Percentiles rank a stretch among this genome's conserved stretches.
These are phyloP conservation scores for Boletus rufocinnamomeus DNA, from an alignment of 768 basidiomycete genomes.

Conservation along the genomic window DNA sequence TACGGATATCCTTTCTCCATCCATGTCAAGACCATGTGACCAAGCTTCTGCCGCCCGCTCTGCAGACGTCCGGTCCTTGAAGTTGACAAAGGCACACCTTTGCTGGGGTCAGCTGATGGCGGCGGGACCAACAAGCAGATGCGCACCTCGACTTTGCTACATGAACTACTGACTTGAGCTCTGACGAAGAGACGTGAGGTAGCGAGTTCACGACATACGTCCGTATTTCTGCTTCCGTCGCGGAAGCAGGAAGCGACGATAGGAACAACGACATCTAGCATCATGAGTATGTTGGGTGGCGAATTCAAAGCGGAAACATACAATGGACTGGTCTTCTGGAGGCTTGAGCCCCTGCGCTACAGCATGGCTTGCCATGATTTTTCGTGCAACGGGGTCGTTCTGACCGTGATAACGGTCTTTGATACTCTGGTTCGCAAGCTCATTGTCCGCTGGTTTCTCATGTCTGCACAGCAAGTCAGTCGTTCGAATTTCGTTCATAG, in stretches of 20 bases:
- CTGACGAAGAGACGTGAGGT: conserved; percentile 58
- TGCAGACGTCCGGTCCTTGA: conserved; percentile 77
- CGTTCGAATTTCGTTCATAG: not conserved
- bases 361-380: conserved; percentile 81
- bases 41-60: conserved; percentile 88
- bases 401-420: conserved; percentile 92
- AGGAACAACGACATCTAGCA: conserved; percentile 83
- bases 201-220: conserved; percentile 69
- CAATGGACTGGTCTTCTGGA: conserved; percentile 85
- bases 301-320: conserved; percentile 43
- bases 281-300: conserved; percentile 5
- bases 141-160: conserved; percentile 75
- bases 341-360: conserved; percentile 81
- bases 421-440: conserved; percentile 87
- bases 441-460: conserved; percentile 83
- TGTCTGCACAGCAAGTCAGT: conserved; percentile 52
- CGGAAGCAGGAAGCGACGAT: conserved; percentile 66
- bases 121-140: not conserved
- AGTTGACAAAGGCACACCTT: conserved; percentile 96
- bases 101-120: not conserved
- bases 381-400: conserved; percentile 92
- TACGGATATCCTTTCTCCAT: conserved; percentile 68
- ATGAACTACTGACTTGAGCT: conserved; percentile 83
- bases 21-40: conserved; percentile 88
- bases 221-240: conserved; percentile 74